phyloP scores from a whole-genome alignment of 495 filamentous ascomycete species.

The Neurospora intermedia region DNA sequence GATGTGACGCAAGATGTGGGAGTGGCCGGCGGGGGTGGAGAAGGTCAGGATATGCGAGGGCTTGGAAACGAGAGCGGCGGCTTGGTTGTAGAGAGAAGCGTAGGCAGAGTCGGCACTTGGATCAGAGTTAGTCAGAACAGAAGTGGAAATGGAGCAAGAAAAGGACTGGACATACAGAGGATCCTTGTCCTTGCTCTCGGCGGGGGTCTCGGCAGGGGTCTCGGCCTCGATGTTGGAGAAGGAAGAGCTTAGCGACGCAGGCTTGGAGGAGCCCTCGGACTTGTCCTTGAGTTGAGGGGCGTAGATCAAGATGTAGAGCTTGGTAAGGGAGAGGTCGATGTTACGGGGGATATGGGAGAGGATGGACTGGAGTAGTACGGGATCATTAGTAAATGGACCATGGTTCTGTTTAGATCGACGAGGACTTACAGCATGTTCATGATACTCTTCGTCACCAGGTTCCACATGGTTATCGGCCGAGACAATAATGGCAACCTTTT shows the following conservation, averaged over 20 bases:
- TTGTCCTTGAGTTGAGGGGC: slow-evolving; percentile 64
- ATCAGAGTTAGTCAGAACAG: slow-evolving; percentile 4
- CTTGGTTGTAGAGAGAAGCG: slow-evolving; percentile 66
- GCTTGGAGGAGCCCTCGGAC: slow-evolving; percentile 33
- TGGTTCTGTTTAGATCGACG: background rate
- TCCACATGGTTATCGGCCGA: slow-evolving; percentile 57
- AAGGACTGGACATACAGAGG: slow-evolving; percentile 36
- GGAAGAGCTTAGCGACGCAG: slow-evolving; percentile 65
- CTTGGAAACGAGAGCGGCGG: slow-evolving; percentile 64
- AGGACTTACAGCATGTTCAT: slow-evolving; percentile 69
- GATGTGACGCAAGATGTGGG: slow-evolving; percentile 76
- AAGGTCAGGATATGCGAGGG: slow-evolving; percentile 82
- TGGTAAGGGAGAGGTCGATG: slow-evolving; percentile 53
- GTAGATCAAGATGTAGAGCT: slow-evolving; percentile 82
- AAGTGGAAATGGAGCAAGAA: slow-evolving; percentile 6
- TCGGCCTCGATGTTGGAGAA: slow-evolving; percentile 75
- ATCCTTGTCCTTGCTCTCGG: slow-evolving; percentile 44
- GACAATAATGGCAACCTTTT: slow-evolving; percentile 74
- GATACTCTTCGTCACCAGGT: slow-evolving; percentile 47
- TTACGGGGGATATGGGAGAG: slow-evolving; percentile 76
- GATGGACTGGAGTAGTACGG: slow-evolving; percentile 51
- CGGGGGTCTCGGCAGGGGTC: slow-evolving; percentile 54
- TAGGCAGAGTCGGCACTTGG: slow-evolving; percentile 42
- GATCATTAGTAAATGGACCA: background rate
- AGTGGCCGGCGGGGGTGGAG: slow-evolving; percentile 61